Percentiles rank a stretch among this genome's conserved stretches.
These are phyloP conservation scores for Trametes cingulata DNA, from an alignment of 768 basidiomycete species.

Conservation along the genomic window DNA sequence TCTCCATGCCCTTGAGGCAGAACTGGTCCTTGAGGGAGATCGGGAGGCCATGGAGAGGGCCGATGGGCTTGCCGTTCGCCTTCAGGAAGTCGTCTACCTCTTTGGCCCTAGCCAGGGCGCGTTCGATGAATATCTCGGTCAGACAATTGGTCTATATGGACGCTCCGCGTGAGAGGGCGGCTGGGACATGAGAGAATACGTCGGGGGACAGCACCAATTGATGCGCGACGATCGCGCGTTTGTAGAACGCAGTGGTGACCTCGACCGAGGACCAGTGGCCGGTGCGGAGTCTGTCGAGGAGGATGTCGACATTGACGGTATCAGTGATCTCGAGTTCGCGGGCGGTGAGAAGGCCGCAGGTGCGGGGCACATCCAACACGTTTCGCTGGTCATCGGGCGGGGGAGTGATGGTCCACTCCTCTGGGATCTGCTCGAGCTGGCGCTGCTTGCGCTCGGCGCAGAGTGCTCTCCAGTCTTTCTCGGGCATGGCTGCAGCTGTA, in stretches of 20 bases:
- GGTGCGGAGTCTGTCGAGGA: slow-evolving; percentile 55
- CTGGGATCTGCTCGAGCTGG: slow-evolving; percentile 60
- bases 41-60: slow-evolving; percentile 49
- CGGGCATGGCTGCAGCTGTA: slow-evolving; percentile 4
- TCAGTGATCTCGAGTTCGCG: slow-evolving; percentile 65
- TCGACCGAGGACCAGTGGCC: slow-evolving; percentile 60
- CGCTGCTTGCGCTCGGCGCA: slow-evolving; percentile 52
- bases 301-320: slow-evolving; percentile 41
- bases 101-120: slow-evolving; percentile 42
- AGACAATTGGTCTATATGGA: slow-evolving; percentile 45
- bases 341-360: slow-evolving; percentile 56
- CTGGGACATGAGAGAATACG: neutral
- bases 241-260: slow-evolving; percentile 47
- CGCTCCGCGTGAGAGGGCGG: neutral
- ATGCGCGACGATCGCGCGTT: slow-evolving; percentile 52
- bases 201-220: slow-evolving; percentile 40
- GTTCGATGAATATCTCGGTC: slow-evolving; percentile 50
- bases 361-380: slow-evolving; percentile 55
- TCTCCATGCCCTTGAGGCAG: slow-evolving; percentile 61
- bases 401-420: slow-evolving; percentile 57
- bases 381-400: slow-evolving; percentile 52
- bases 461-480: slow-evolving; percentile 49
- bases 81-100: slow-evolving; percentile 44
- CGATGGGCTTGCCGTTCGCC: slow-evolving; percentile 42
- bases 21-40: slow-evolving; percentile 52